These are phyloP conservation scores for Exserohilum rostratum DNA, from an alignment of 2,329 filamentous ascomycete genomes.

Conservation along the genomic window DNA sequence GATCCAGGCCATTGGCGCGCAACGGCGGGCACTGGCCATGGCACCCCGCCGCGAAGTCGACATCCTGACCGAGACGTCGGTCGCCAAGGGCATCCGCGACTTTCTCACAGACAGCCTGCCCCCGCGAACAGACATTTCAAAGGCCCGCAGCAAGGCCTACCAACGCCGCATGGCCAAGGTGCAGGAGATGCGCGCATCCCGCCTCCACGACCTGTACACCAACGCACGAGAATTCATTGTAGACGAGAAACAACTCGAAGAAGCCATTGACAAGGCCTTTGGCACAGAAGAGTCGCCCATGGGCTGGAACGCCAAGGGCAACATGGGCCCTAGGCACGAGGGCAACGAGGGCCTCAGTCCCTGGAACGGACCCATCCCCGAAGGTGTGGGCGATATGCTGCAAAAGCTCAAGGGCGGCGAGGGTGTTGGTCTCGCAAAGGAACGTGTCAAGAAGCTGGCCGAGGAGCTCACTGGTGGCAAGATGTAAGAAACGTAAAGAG, in stretches of 20 bases:
- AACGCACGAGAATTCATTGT: slow-evolving; percentile 87
- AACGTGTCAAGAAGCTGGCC: slow-evolving; percentile 67
- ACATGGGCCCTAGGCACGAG: slow-evolving; percentile 20
- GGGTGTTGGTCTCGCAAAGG: slow-evolving; percentile 55
- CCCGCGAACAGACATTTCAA: slow-evolving; percentile 30
- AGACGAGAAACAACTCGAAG: slow-evolving; percentile 75
- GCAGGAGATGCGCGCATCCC: slow-evolving; percentile 67
- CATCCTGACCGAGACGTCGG: slow-evolving; percentile 38
- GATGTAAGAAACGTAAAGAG: slow-evolving; percentile 36
- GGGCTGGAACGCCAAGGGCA: slow-evolving; percentile 43
- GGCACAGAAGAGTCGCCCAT: slow-evolving; percentile 60
- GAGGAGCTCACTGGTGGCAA: slow-evolving; percentile 73
- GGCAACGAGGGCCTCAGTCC: slow-evolving; percentile 39
- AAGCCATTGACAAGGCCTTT: slow-evolving; percentile 78
- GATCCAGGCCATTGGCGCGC: slow-evolving; percentile 48
- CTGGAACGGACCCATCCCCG: slow-evolving; percentile 40
- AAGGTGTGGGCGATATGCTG: slow-evolving; percentile 42
- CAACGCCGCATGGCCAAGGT: slow-evolving; percentile 57
- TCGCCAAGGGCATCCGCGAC: slow-evolving; percentile 41
- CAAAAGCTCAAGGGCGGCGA: slow-evolving; percentile 45
- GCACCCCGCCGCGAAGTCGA: slow-evolving; percentile 73
- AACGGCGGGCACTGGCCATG: slow-evolving; percentile 59
- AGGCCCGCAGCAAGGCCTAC: slow-evolving; percentile 42
- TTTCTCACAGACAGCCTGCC: slow-evolving; percentile 42
- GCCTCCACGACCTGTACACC: slow-evolving; percentile 87